Conservation (phyloP, 257 asterid genomes). For the Capsicum chinense region DNA sequence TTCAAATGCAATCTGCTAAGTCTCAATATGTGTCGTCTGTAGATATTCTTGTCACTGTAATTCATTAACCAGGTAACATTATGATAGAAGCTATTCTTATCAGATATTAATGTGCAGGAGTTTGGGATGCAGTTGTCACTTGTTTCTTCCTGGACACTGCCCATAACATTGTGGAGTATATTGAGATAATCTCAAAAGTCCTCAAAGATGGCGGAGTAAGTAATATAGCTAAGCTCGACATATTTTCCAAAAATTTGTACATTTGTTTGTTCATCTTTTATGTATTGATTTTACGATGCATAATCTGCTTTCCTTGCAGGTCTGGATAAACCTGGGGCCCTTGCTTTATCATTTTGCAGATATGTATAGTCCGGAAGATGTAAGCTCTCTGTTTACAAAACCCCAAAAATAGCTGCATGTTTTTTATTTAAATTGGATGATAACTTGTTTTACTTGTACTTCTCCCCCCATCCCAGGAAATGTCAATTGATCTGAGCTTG, state of each 20-base stretch:
- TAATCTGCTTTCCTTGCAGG: conserved; percentile 50
- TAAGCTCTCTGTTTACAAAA: conserved; percentile 44
- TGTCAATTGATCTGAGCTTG: conserved; percentile 95
- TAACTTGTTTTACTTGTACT: conserved; percentile 25
- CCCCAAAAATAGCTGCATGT: conserved; percentile 10
- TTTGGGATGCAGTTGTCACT: conserved; percentile 97
- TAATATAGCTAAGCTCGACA: conserved; percentile 29
- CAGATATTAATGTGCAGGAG: conserved; percentile 59
- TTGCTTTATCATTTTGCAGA: conserved; percentile 96
- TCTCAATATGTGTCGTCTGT: neutral
- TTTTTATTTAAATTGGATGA: conserved; percentile 20
- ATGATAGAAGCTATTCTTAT: neutral
- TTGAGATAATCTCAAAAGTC: conserved; percentile 82
- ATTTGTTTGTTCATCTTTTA: conserved; percentile 26
- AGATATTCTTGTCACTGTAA: neutral
- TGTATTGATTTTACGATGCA: conserved; percentile 28
- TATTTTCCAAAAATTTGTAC: conserved; percentile 28
- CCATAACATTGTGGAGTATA: conserved; percentile 92
- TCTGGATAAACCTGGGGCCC: conserved; percentile 97
- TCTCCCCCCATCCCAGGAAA: conserved; percentile 57
- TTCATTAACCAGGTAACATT: neutral
- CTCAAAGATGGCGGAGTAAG: conserved; percentile 96
- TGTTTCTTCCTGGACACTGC: conserved; percentile 98
- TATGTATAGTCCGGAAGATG: conserved; percentile 76
- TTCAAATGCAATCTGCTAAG: conserved; percentile 16